These are phyloP conservation scores for Neurospora cerealis DNA, from an alignment of 495 filamentous ascomycete species.

Conservation along the genomic window DNA sequence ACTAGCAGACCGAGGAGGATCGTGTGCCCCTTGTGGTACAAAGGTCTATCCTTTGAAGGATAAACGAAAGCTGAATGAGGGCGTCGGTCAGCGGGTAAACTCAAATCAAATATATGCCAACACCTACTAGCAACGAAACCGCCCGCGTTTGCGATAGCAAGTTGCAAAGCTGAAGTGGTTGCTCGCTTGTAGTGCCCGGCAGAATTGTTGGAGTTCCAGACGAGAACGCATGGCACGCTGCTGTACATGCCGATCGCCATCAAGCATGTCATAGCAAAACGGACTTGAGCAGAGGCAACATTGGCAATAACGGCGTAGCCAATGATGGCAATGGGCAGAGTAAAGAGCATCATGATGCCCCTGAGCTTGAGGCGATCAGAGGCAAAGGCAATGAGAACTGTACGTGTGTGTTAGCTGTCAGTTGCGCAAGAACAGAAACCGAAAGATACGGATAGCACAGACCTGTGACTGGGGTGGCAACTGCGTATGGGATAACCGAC, in stretches of 20 bases:
- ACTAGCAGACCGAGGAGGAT: conserved; percentile 48
- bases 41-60: conserved; percentile 37
- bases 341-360: conserved; percentile 32
- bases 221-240: conserved; percentile 61
- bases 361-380: conserved; percentile 36
- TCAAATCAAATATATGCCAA: not conserved
- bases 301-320: conserved; percentile 40
- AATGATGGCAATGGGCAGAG: conserved; percentile 41
- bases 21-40: conserved; percentile 46
- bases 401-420: not conserved
- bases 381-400: conserved; percentile 33
- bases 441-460: conserved; percentile 28
- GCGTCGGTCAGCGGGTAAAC: not conserved
- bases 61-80: conserved; percentile 45
- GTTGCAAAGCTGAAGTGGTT: conserved; percentile 35
- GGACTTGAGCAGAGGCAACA: conserved; percentile 43
- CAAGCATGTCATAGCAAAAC: conserved; percentile 68
- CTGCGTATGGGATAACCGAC: conserved; percentile 57
- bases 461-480: conserved; percentile 47
- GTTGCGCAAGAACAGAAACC: conserved; percentile 2
- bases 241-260: conserved; percentile 68
- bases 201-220: conserved; percentile 50
- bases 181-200: conserved; percentile 37
- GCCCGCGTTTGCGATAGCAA: conserved; percentile 40
- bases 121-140: conserved; percentile 36